Percentiles rank a stretch among this genome's conserved stretches.
Conservation (phyloP, 2,329 filamentous ascomycete genomes). For the Epichloe festucae region DNA sequence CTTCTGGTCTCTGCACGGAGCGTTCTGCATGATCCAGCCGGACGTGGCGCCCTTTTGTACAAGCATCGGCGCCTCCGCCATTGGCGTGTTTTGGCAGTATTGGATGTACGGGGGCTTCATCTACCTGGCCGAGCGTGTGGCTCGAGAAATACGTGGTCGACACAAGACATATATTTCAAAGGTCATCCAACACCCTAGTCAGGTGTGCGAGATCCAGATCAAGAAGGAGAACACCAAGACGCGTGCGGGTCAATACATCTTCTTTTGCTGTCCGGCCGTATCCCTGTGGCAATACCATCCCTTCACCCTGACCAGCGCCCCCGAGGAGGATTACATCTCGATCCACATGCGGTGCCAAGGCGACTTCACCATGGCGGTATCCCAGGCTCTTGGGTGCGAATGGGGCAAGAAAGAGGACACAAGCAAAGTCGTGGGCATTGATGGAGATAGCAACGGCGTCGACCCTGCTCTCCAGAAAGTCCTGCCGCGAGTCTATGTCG, state of each 20-base stretch:
- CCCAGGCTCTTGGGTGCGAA: conserved; percentile 62
- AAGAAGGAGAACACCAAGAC: conserved; percentile 82
- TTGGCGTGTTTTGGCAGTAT: conserved; percentile 80
- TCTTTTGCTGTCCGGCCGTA: conserved; percentile 74
- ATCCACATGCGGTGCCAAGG: conserved; percentile 75
- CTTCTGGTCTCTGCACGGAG: conserved; percentile 82
- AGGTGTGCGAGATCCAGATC: conserved; percentile 83
- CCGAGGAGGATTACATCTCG: conserved; percentile 82
- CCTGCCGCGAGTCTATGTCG: conserved; percentile 67
- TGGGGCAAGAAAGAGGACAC: conserved; percentile 44
- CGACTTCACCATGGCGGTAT: conserved; percentile 63
- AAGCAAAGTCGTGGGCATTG: conserved; percentile 57
- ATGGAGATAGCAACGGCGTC: conserved; percentile 42
- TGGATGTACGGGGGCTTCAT: conserved; percentile 80
- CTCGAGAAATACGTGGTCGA: conserved; percentile 64
- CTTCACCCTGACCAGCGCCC: conserved; percentile 74
- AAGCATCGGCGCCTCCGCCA: conserved; percentile 48
- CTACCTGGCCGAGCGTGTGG: conserved; percentile 67
- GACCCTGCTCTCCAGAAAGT: conserved; percentile 61
- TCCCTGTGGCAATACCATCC: conserved; percentile 84
- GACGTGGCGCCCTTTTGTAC: conserved; percentile 66
- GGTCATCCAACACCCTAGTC: conserved; percentile 79
- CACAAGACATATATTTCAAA: conserved; percentile 82
- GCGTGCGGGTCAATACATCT: conserved; percentile 74
- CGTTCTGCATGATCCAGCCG: conserved; percentile 82